Evolutionary conservation across 2,329 filamentous ascomycete genomes (phyloP), one percentile per base, ranked within the genome.

Genomic region (Diaporthe sp.): DNA sequence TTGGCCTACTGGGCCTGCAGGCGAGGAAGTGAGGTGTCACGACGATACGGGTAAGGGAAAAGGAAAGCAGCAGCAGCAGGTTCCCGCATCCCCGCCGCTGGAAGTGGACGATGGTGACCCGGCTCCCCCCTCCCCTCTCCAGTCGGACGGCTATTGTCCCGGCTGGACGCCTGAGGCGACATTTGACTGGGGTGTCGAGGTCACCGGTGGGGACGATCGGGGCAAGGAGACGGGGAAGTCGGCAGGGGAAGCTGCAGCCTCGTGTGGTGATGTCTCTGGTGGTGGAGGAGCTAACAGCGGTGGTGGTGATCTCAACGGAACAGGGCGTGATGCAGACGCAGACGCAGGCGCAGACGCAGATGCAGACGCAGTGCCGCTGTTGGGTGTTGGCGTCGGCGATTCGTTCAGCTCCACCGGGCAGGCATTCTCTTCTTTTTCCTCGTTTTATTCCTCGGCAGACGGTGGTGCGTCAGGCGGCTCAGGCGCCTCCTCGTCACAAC

Each of bases 131-230:
- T 39, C 65, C 7, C 65, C 57, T n/a, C 15, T 17, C 10, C 58
- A 55, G 46, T 44, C 58, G 10, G 71, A n/a, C 3, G 53, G 37
- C 6, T 65, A 73, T n/a, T 65, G 17, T 34, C 22, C 46, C 25
- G 71, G 71, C 49, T 73, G 58, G 58, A 55, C 71, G 0, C 71
- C 71, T 17, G 71, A 73, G 7, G 58, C 58, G 15, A 3, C 57
- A 17, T 73, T 73, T 34, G 71, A 73, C 58, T 73, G 71, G 71
- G 46, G 2, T 17, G n/a, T 42, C 12, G 71, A 44, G 49, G 17
- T 55, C 58, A 55, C 58, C 58, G 46, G 58, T 34, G 34, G 19
- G 34, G 58, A 44, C 0, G 34, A 25, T 44, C 34, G 49, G 15
- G 8, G 5, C 31, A 62, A 55, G 46, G 71, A 39, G n/a, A 62